A percentile compares a stretch with the other conserved stretches of the same genome.
These are phyloP conservation scores for Xylariaceae sp. DNA, from an alignment of 2,329 filamentous ascomycete species.

Conservation along the genomic window DNA sequence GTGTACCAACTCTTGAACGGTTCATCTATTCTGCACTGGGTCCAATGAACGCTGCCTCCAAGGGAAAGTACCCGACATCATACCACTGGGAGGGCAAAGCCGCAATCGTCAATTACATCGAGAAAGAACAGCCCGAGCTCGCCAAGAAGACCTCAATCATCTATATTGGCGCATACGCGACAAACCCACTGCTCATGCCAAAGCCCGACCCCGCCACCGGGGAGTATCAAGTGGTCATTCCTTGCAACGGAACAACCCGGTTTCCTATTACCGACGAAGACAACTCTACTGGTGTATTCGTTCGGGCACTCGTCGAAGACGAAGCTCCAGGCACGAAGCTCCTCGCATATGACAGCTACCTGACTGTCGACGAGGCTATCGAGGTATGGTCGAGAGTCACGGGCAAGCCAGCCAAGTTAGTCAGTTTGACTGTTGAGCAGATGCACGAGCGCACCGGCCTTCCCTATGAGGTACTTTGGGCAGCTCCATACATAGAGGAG, in stretches of 20 bases:
- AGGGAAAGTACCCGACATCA: slow-evolving; percentile 35
- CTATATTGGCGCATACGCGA: slow-evolving; percentile 43
- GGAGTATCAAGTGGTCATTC: slow-evolving; percentile 43
- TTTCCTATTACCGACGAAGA: slow-evolving; percentile 51
- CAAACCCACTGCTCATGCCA: slow-evolving; percentile 42
- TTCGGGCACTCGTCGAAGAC: slow-evolving; percentile 50
- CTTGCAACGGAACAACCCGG: slow-evolving; percentile 31
- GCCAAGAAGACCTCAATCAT: slow-evolving; percentile 42
- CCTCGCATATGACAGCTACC: slow-evolving; percentile 52
- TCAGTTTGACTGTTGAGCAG: slow-evolving; percentile 40
- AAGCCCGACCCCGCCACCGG: slow-evolving; percentile 38
- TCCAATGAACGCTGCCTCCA: slow-evolving; percentile 26
- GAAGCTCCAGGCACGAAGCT: slow-evolving; percentile 50
- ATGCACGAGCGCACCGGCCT: slow-evolving; percentile 46
- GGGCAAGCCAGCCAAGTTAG: slow-evolving; percentile 44
- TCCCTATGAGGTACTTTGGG: slow-evolving; percentile 41
- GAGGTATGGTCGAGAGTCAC: slow-evolving; percentile 47
- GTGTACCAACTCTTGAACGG: slow-evolving; percentile 40
- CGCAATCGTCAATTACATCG: slow-evolving; percentile 40
- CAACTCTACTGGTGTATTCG: slow-evolving; percentile 51
- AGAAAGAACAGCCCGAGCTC: slow-evolving; percentile 34
- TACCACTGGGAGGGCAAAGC: slow-evolving; percentile 44
- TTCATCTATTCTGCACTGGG: slow-evolving; percentile 36
- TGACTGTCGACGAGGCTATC: slow-evolving; percentile 44
- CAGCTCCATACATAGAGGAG: slow-evolving; percentile 24